Base-by-base conservation (phyloP, 2,329 filamentous ascomycete species). In the Pseudogymnoascus sp. region DNA sequence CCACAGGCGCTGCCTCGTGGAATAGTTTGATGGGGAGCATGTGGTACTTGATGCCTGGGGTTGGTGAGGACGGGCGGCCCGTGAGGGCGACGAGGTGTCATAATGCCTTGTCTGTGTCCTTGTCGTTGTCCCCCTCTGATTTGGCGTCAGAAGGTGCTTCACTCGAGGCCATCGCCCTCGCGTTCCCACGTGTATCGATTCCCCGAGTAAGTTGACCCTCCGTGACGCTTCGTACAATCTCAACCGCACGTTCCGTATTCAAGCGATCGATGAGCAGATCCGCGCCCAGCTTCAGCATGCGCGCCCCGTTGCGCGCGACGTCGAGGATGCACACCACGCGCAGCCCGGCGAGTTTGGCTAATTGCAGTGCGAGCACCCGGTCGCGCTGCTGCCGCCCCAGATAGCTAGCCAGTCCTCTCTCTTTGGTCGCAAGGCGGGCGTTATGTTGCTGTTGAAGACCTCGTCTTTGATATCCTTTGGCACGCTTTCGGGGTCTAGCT, bases 1-100 rank as follows among this genome's bases (percentile, higher is more conserved):
- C 89, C 0, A 91, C 77, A 1, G 78, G 77, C 0, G 84, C 81
- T 0, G 86, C 79, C 64, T 88, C 84, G 70, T 92, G 89, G 69
- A 90, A 92, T 3, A 90, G 70, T 73, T 92, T 92, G 65, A 92
- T 89, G 0, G 89, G 89, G 0, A 92, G 31, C 85, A 80, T 5
- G 77, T 71, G 0, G 85, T 77, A 0, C 79, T 79, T 0, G 76
- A 74, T 0, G 74, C 71, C 0, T 60, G 33, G 59, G 1, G 59
- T 37, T 31, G 59, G 59, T 6, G 10, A 14, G 12, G 18, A 11
- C 2, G 33, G 33, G 12, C 59, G 33, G 21, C 59, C 59, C 16
- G 33, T 60, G 33, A 60, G 59, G 18, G 73, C 73, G 1, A 60
- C 59, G 7, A 42, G 59, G 18, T 60, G 33, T 11, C 21, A 33